These are phyloP conservation scores for Tanacetum coccineum DNA, from an alignment of 129 eudicot genomes.

Conservation along the genomic window DNA sequence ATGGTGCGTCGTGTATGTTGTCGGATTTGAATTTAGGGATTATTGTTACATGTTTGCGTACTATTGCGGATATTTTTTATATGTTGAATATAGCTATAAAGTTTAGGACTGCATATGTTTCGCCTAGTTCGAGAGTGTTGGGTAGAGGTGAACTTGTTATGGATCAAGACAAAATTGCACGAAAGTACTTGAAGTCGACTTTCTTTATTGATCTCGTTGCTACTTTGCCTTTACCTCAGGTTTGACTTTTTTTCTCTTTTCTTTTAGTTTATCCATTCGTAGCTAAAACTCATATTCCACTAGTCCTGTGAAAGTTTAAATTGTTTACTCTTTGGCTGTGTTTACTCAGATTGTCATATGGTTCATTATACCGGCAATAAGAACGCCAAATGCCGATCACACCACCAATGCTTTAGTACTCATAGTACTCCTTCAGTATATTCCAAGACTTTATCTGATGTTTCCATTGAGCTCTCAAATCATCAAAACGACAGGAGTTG, in stretches of 20 bases:
- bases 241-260: slow-evolving; percentile 21
- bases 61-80: slow-evolving; percentile 70
- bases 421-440: slow-evolving; percentile 67
- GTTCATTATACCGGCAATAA: slow-evolving; percentile 79
- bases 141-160: slow-evolving; percentile 96
- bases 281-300: neutral
- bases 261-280: neutral
- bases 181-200: slow-evolving; percentile 66
- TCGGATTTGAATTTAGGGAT: slow-evolving; percentile 70
- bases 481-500: slow-evolving; percentile 82
- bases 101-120: slow-evolving; percentile 82
- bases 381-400: slow-evolving; percentile 64
- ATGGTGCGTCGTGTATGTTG: slow-evolving; percentile 56
- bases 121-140: slow-evolving; percentile 84
- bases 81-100: slow-evolving; percentile 59
- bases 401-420: slow-evolving; percentile 73
- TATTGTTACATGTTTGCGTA: slow-evolving; percentile 61
- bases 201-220: slow-evolving; percentile 73
- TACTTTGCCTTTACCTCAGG: slow-evolving; percentile 98
- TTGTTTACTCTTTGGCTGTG: neutral
- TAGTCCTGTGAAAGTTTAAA: neutral
- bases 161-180: slow-evolving; percentile 58
- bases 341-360: slow-evolving; percentile 77
- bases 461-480: slow-evolving; percentile 79
- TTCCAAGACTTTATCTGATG: slow-evolving; percentile 75